phyloP scores from a whole-genome alignment of 371 early-diverging fungal genomes.

The Lichtheimia ramosa region DNA sequence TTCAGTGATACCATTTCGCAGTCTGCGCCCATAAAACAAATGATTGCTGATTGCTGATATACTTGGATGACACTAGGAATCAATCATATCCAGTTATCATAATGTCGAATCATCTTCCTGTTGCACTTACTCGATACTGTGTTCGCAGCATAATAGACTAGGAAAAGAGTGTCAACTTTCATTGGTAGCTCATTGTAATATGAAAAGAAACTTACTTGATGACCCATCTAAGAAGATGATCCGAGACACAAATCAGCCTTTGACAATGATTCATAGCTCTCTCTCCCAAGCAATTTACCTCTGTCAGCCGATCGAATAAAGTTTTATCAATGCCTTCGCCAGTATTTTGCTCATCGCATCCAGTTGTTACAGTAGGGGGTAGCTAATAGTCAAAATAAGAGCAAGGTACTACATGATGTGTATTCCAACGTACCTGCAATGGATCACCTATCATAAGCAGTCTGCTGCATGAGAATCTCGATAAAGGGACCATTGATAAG shows the following conservation, averaged over 20 bases:
- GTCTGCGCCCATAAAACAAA: constrained; percentile 73
- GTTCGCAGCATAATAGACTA: constrained; percentile 71
- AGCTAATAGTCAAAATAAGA: constrained; percentile 51
- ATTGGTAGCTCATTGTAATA: too few relatives aligned
- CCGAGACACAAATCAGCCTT: background rate
- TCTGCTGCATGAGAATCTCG: constrained; percentile 58
- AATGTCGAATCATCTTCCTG: background rate
- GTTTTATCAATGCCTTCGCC: constrained; percentile 79
- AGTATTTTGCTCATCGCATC: constrained; percentile 31
- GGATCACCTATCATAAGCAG: constrained; percentile 94
- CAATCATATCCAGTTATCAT: background rate
- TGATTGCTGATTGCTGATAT: constrained; percentile 78
- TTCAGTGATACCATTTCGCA: constrained; percentile 59
- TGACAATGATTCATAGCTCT: background rate
- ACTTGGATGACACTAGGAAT: constrained; percentile 73
- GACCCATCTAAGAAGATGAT: constrained; percentile 20
- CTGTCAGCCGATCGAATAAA: constrained; percentile 80
- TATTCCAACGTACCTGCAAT: constrained; percentile 32
- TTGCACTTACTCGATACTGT: constrained; percentile 78
- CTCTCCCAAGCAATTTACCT: constrained; percentile 30
- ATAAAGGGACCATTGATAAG: constrained; percentile 80
- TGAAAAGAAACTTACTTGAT: constrained; percentile 19
- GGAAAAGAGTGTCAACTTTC: background rate
- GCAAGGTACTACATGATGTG: background rate
- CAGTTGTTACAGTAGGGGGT: constrained; percentile 76